Percentiles rank a stretch among this genome's conserved stretches.
phyloP scores from a whole-genome alignment of 176 grass and related monocot species.

The Cymbopogon citratus region DNA sequence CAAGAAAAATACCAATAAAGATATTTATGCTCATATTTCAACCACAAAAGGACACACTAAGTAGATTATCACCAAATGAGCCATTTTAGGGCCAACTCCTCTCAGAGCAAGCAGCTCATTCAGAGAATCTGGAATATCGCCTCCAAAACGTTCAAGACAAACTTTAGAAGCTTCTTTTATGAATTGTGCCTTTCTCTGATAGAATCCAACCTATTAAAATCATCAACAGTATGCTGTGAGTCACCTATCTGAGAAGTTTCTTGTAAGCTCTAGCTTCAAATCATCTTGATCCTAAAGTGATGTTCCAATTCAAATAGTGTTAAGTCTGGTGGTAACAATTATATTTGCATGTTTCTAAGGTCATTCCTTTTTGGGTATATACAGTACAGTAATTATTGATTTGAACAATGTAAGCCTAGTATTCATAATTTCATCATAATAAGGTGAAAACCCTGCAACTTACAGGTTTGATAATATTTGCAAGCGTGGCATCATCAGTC shows the following conservation, averaged over 20 bases:
- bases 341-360: background rate
- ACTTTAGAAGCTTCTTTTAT: slow-evolving; percentile 82
- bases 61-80: slow-evolving; percentile 63
- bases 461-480: slow-evolving; percentile 89
- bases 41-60: background rate
- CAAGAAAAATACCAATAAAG: background rate
- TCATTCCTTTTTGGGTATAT: background rate
- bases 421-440: slow-evolving; percentile 20
- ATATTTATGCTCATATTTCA: background rate
- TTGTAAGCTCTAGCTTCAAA: background rate
- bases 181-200: slow-evolving; percentile 71
- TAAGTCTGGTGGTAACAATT: too few species aligned
- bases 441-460: slow-evolving; percentile 12
- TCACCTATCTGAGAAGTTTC: background rate
- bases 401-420: background rate
- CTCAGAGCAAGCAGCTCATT: slow-evolving; percentile 70
- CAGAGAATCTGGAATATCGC: slow-evolving; percentile 80
- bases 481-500: slow-evolving; percentile 65
- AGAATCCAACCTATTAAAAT: slow-evolving; percentile 79
- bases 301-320: background rate
- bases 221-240: slow-evolving; percentile 7
- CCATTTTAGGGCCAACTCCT: slow-evolving; percentile 97
- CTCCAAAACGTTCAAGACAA: slow-evolving; percentile 77
- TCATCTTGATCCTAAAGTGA: background rate
- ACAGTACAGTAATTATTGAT: background rate